phyloP scores from a whole-genome alignment of 129 eudicot genomes.

The Pittosporum tobira region DNA sequence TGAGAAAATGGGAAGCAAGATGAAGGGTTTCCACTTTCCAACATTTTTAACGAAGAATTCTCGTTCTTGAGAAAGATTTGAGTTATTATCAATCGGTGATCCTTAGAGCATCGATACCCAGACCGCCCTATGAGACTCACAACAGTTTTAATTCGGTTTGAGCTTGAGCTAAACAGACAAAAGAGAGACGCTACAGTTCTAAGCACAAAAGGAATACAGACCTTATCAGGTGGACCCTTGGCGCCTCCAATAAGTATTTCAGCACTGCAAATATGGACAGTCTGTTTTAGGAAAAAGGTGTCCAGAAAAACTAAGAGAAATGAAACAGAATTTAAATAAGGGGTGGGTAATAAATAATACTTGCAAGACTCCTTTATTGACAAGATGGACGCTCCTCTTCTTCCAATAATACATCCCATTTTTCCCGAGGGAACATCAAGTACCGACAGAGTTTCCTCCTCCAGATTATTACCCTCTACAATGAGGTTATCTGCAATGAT shows the following conservation, averaged over 20 bases:
- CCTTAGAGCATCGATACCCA: too few species aligned
- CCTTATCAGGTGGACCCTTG: constrained; percentile 98
- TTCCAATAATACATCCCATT: constrained; percentile 88
- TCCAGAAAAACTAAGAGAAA: background rate
- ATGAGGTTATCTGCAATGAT: constrained; percentile 39
- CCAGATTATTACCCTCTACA: constrained; percentile 33
- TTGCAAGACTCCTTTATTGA: constrained; percentile 85
- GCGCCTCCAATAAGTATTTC: constrained; percentile 84
- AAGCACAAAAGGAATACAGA: constrained; percentile 25
- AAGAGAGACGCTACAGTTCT: too few species aligned
- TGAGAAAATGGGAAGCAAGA: too few species aligned
- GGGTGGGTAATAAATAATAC: constrained; percentile 22
- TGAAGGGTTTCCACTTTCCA: too few species aligned
- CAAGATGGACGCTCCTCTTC: constrained; percentile 73
- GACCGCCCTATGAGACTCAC: too few species aligned
- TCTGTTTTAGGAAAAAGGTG: constrained; percentile 1
- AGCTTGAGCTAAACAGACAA: too few species aligned
- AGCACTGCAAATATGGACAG: constrained; percentile 46
- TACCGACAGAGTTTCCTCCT: constrained; percentile 71
- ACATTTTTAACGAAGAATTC: too few species aligned
- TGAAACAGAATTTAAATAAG: background rate
- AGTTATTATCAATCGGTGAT: too few species aligned
- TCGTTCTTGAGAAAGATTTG: too few species aligned
- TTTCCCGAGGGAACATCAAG: constrained; percentile 89
- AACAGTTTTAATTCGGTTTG: too few species aligned